These are phyloP conservation scores for Delonix regia DNA, from an alignment of 306 rosid genomes.

Conservation along the genomic window DNA sequence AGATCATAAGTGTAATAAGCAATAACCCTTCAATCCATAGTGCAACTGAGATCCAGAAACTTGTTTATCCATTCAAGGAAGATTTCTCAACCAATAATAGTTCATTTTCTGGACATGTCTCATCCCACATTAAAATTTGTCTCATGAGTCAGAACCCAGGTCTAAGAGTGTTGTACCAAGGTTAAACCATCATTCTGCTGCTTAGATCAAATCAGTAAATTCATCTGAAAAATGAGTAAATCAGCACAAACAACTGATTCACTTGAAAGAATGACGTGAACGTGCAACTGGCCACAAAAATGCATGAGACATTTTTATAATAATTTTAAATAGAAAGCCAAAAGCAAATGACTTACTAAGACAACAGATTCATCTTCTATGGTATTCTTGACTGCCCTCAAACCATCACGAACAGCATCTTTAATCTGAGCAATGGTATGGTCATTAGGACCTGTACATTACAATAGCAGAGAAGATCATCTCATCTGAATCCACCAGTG, in stretches of 20 bases:
- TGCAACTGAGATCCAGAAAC: not conserved
- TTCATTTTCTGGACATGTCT: not conserved
- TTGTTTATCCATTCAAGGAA: not conserved
- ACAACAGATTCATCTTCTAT: conserved; percentile 93
- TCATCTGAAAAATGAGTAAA: not conserved
- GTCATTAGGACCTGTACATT: conserved; percentile 89
- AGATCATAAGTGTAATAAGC: conserved; percentile 1
- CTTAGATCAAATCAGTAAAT: not conserved
- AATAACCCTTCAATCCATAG: not conserved
- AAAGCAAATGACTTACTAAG: conserved; percentile 50
- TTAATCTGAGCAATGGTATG: conserved; percentile 98
- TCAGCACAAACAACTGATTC: not conserved
- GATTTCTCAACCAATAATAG: not conserved
- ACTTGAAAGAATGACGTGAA: not conserved
- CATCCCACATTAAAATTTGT: not conserved
- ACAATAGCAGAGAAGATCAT: conserved; percentile 34
- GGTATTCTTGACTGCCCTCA: conserved; percentile 96
- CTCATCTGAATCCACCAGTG: conserved; percentile 23
- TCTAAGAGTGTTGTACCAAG: not conserved
- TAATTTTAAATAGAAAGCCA: not conserved
- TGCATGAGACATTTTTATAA: conserved; percentile 9
- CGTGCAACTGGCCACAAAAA: not conserved
- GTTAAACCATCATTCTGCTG: conserved; percentile 16
- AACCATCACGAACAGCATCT: conserved; percentile 97
- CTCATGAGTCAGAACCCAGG: conserved; percentile 1